phyloP scores from a whole-genome alignment of 2,329 filamentous ascomycete species.

The Ophiostoma piceae region DNA sequence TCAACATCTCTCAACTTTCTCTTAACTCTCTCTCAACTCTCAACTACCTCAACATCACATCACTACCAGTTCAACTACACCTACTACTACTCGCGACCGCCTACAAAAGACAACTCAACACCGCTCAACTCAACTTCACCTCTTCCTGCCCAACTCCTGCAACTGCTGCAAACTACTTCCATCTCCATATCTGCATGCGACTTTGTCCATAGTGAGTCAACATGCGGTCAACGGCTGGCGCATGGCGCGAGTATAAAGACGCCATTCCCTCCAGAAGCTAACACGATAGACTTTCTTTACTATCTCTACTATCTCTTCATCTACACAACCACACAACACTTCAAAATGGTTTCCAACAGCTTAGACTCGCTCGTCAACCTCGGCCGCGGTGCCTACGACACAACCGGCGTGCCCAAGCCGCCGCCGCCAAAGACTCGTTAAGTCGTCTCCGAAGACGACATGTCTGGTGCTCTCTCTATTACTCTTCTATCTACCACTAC shows the following conservation, averaged over 20 bases:
- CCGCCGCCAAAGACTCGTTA: slow-evolving; percentile 37
- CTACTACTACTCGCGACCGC: slow-evolving; percentile 8
- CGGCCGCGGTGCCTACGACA: slow-evolving; percentile 38
- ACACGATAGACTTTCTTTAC: neutral
- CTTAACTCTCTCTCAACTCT: no score
- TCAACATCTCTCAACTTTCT: neutral
- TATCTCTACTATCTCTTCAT: neutral
- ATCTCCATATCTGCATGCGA: slow-evolving; percentile 20
- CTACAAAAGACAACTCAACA: neutral
- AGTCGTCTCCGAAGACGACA: slow-evolving; percentile 18
- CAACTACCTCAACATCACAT: no score
- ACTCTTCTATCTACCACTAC: neutral
- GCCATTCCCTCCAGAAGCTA: neutral
- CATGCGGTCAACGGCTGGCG: slow-evolving; percentile 19
- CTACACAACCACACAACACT: neutral
- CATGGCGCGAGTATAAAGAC: slow-evolving; percentile 7
- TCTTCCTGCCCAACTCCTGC: slow-evolving; percentile 20
- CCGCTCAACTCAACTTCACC: neutral
- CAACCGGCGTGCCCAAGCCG: slow-evolving; percentile 37
- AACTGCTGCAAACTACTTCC: slow-evolving; percentile 11
- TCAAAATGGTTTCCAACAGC: slow-evolving; percentile 35
- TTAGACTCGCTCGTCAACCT: slow-evolving; percentile 34
- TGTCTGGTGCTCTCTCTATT: neutral
- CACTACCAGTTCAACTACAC: neutral
- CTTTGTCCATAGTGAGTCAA: slow-evolving; percentile 23